Base-by-base conservation (phyloP, 805 yeast genomes). In the Candida chilensis region DNA sequence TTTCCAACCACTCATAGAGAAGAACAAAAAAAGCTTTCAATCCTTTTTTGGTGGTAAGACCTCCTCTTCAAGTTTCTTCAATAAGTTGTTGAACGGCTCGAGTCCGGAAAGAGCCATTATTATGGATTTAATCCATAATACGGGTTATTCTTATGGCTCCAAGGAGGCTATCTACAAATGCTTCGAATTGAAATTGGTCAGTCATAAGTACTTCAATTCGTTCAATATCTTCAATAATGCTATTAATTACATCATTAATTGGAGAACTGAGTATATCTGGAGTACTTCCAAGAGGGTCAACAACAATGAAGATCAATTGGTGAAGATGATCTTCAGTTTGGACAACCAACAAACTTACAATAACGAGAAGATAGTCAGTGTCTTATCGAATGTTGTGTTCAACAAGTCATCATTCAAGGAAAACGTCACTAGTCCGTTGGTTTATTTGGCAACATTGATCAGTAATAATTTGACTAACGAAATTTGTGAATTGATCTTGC, bases 181-280 rank as follows among this genome's bases (percentile, higher is more conserved):
- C 15, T 32, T 33, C 20, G 36, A 33, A 8, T 30, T 33, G 17
- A 38, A n/a, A n/a, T n/a, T n/a, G n/a, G n/a, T n/a, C n/a, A n/a
- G n/a, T n/a, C n/a, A n/a, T n/a, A n/a, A n/a, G n/a, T n/a, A n/a
- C n/a, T n/a, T n/a, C n/a, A n/a, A n/a, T n/a, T n/a, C n/a, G n/a
- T n/a, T n/a, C n/a, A n/a, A n/a, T n/a, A n/a, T n/a, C 37, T 27
- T 52, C 35, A 48, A 37, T 31, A 4, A 36, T 17, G n/a, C 41
- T 26, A 14, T 40, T 5, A 38, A 41, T 33, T 20, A 41, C 17
- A 17, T 47, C 17, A 32, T 41, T 17, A 31, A 38, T 22, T 5
- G 47, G 28, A 40, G 52, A 34, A 35, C 38, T 26, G 36, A 46
- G 29, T 38, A 50, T 35, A 20, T 46, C 30, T 42, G 60, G 57